Percentiles rank a stretch among this genome's conserved stretches.
Evolutionary conservation across 176 grass and related monocot genomes (phyloP).

Genomic region (Poa annua): DNA sequence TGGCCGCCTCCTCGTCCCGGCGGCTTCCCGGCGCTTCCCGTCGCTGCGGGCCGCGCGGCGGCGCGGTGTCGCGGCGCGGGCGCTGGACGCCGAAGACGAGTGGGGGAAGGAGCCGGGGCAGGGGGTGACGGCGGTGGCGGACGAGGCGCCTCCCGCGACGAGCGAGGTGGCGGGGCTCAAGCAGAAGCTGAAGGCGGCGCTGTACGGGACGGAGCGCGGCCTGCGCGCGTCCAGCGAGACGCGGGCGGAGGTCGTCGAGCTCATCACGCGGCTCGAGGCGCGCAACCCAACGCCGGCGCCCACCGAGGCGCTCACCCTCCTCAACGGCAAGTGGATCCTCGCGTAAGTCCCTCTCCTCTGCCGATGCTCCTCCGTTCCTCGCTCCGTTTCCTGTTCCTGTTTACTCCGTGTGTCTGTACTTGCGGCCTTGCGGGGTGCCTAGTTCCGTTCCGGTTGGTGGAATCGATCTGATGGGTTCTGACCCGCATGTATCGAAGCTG

Average conservation of each 20-base stretch:
- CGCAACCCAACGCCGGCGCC: slow-evolving; percentile 88
- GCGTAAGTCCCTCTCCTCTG: slow-evolving; percentile 47
- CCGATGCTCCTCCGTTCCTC: not conserved
- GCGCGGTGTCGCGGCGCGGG: slow-evolving; percentile 18
- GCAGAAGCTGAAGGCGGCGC: slow-evolving; percentile 67
- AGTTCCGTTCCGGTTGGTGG: not conserved
- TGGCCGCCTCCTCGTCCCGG: not conserved
- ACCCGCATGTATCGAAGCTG: not conserved
- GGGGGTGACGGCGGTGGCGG: slow-evolving; percentile 28
- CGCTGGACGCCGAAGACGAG: slow-evolving; percentile 72
- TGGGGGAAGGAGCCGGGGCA: slow-evolving; percentile 54
- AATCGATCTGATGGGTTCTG: not conserved
- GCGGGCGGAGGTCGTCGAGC: slow-evolving; percentile 77
- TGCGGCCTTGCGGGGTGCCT: not conserved
- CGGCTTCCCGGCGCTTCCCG: slow-evolving; percentile 10
- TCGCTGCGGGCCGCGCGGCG: not conserved
- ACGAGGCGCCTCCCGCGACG: slow-evolving; percentile 12
- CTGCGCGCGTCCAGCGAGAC: slow-evolving; percentile 87
- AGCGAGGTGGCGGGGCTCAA: slow-evolving; percentile 68
- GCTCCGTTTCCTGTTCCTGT: not conserved
- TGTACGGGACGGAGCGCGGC: slow-evolving; percentile 85
- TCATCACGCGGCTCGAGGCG: slow-evolving; percentile 87
- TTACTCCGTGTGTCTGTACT: not conserved
- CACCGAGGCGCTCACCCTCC: slow-evolving; percentile 76
- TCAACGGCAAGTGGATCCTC: slow-evolving; percentile 97